Evolutionary conservation across 2,329 filamentous ascomycete genomes (phyloP), one percentile per base, ranked within the genome.

Genomic region (Escovopsis weberi): DNA sequence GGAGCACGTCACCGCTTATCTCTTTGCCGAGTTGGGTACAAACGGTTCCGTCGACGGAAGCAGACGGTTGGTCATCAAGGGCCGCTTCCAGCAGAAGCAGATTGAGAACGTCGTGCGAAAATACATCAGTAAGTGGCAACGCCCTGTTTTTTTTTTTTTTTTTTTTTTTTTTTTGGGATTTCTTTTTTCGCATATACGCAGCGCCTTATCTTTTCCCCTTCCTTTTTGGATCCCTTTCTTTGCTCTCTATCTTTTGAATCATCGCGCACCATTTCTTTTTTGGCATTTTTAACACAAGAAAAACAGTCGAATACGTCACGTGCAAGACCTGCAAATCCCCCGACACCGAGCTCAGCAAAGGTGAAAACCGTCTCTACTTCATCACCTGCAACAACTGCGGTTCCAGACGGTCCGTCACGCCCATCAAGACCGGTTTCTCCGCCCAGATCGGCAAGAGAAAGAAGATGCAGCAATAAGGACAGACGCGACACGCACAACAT

Each of bases 401-500:
- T 50, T 84, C 79, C 41, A 74, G 89, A 66, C 82, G 88, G 62
- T 87, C 80, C 59, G 89, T 96, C 62, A 86, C 86, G 47, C 88
- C 91, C 53, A 98, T 98, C 82, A 98, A 98, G 81, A 94, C 87
- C 48, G 91, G 91, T 87, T 98, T 98, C 87, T 93, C 88, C 59
- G 91, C 91, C 65, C 91, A 96, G 70, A 85, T 98, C 65, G 91
- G 91, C 64, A 95, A 95, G 83, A 83, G 91, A 76, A 91, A 80
- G 75, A 93, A 93, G 78, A 83, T 87, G 71, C 78, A 85, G 65
- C 35, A 37, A 23, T 37, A 23, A 37, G 35, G 15, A 15, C n/a
- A 23, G 83, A 12, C 35, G 10, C 34, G 10, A 23, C 8, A 37
- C 15, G 15, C 15, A 15, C 15, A 15, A 15, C 15, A 15, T 11